A percentile compares a stretch with the other conserved stretches of the same genome.
Conservation (phyloP, 495 filamentous ascomycete species). For the Daldinia vernicosa region DNA sequence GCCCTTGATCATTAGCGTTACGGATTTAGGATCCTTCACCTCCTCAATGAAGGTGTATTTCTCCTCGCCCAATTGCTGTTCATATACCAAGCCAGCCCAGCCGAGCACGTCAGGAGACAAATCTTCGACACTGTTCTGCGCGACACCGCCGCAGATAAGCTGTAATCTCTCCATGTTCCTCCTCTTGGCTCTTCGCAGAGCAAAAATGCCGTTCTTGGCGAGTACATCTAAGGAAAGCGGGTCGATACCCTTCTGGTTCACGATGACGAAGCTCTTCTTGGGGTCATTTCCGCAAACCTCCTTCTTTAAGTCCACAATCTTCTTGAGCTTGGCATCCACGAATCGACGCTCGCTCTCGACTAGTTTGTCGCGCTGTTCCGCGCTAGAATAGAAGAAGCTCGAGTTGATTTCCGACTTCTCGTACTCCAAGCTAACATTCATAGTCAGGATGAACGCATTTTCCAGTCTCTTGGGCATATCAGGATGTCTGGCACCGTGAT, state of each 20-base stretch:
- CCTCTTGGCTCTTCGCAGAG: constrained; percentile 91
- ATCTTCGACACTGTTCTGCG: constrained; percentile 97
- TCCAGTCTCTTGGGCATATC: constrained; percentile 98
- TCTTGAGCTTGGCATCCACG: constrained; percentile 95
- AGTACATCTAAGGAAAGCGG: constrained; percentile 93
- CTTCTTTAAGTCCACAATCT: constrained; percentile 99
- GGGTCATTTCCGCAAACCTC: constrained; percentile 93
- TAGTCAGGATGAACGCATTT: constrained; percentile 91
- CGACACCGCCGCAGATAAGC: constrained; percentile 87
- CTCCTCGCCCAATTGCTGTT: constrained; percentile 97
- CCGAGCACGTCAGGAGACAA: constrained; percentile 87
- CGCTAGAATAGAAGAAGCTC: constrained; percentile 97
- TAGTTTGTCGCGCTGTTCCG: constrained; percentile 94
- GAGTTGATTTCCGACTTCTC: constrained; percentile 99
- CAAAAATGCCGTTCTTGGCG: constrained; percentile 97
- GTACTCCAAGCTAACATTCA: constrained; percentile 98
- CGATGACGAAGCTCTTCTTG: constrained; percentile 95
- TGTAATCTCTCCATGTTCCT: constrained; percentile 99
- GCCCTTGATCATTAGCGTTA: constrained; percentile 98
- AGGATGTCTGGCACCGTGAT: constrained; percentile 95
- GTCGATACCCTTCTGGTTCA: constrained; percentile 99
- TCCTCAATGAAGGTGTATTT: constrained; percentile 99
- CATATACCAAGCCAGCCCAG: constrained; percentile 96
- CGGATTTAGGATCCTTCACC: constrained; percentile 97
- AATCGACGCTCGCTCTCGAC: constrained; percentile 97